Evolutionary conservation across 352 stramenopile genomes (phyloP), one percentile per base, ranked within the genome.

Genomic region (Pythium biforme): DNA sequence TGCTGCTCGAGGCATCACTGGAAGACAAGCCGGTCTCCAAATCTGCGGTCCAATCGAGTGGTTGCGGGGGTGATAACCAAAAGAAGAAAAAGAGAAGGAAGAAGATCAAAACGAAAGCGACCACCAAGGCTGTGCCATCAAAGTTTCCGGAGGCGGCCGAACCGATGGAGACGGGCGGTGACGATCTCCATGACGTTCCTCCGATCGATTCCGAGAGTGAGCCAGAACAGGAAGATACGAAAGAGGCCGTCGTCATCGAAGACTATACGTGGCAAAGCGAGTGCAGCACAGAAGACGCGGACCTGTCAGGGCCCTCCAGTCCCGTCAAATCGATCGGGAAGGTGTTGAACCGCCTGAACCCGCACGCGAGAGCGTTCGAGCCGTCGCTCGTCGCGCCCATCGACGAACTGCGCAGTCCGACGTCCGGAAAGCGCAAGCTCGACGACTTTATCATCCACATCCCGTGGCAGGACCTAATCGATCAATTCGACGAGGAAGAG

Each of bases 381-480:
- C 83, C 83, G 45, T 62, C 60, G 39, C 59, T 20, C 4, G 22
- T 47, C 10, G 23, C 29, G 40, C 22, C 39, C 31, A 52, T 55
- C 61, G 46, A 31, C 54, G 43, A 34, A 33, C 50, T 61, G 2
- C 51, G 49, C 20, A 72, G 50, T 22, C 49, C 55, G 37, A 33
- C 62, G 60, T 52, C 59, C 29, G 72, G 80, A 4, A 92, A 94
- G 56, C 78, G 81, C 19, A 91, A 90, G 50, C 74, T 90, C 34
- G 85, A 92, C 39, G 72, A 87, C 43, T 92, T 83, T 47, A 75
- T 92, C 50, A 66, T 92, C 20, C 73, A 73, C 33, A 69, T 73
- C 17, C 66, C 59, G 6, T 71, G 64, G 63, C 56, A 71, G 51
- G 63, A 75, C n/a, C 4, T 70, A 14, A 20, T 64, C 7, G 29